phyloP scores from a whole-genome alignment of 106 monocot species.

The Platanthera guangdongensis region DNA sequence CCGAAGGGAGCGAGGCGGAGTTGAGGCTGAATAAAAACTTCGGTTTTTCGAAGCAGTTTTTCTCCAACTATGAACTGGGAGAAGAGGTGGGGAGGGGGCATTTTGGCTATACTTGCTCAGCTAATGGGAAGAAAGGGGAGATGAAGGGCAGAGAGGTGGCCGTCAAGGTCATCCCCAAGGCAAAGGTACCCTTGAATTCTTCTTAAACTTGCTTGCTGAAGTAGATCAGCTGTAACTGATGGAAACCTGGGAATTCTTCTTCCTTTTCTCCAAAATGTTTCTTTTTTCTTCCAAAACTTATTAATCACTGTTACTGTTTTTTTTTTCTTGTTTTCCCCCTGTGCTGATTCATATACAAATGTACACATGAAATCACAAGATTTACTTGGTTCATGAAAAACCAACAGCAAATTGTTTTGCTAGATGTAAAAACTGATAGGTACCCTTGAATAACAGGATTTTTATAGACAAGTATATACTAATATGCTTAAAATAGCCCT shows the following conservation, averaged over 20 bases:
- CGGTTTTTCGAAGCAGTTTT: constrained; percentile 73
- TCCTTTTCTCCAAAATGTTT: neutral
- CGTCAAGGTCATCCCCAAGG: constrained; percentile 83
- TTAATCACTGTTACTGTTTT: neutral
- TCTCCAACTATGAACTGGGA: constrained; percentile 62
- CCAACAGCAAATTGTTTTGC: too few relatives aligned
- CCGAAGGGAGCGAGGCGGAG: constrained; percentile 44
- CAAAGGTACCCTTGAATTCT: constrained; percentile 33
- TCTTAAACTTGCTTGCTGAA: neutral
- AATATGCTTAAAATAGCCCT: too few relatives aligned
- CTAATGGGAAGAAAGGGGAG: constrained; percentile 72
- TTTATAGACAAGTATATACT: too few relatives aligned
- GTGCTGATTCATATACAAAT: too few relatives aligned
- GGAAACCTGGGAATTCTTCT: neutral
- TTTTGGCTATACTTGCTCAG: constrained; percentile 73
- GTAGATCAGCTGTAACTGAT: too few relatives aligned
- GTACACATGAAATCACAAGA: too few relatives aligned
- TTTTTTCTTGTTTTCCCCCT: neutral
- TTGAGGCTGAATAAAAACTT: constrained; percentile 68
- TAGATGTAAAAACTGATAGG: too few relatives aligned
- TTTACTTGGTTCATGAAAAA: too few relatives aligned
- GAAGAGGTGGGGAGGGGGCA: constrained; percentile 84
- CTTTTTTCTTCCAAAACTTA: neutral
- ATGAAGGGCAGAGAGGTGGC: constrained; percentile 76
- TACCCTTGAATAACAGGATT: too few relatives aligned